A percentile compares a stretch with the other conserved stretches of the same genome.
These are phyloP conservation scores for Beauveria scarabaeidicola DNA, from an alignment of 2,329 filamentous ascomycete species.

Conservation along the genomic window DNA sequence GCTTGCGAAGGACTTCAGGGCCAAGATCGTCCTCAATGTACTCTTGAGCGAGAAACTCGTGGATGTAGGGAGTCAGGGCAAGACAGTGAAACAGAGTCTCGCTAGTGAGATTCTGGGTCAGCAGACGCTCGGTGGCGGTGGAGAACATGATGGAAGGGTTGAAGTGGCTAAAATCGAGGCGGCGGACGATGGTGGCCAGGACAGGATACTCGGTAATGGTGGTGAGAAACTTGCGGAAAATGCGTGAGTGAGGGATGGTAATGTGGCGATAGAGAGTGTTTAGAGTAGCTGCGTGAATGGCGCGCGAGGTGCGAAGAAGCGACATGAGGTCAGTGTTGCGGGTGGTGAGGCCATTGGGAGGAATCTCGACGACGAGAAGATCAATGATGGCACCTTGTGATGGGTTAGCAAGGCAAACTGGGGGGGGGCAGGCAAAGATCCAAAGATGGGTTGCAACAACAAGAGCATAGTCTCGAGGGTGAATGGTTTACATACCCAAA, in stretches of 20 bases:
- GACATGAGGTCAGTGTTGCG: slow-evolving; percentile 73
- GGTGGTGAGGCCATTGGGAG: slow-evolving; percentile 60
- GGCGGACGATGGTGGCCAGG: slow-evolving; percentile 66
- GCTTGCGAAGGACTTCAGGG: slow-evolving; percentile 57
- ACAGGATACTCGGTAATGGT: slow-evolving; percentile 59
- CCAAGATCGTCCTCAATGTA: slow-evolving; percentile 71
- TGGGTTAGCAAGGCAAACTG: background rate
- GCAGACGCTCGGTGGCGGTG: slow-evolving; percentile 63
- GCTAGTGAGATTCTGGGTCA: slow-evolving; percentile 68
- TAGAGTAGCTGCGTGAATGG: slow-evolving; percentile 63
- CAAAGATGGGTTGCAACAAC: background rate
- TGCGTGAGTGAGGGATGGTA: slow-evolving; percentile 73
- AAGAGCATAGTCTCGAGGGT: background rate
- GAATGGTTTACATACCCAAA: slow-evolving; percentile 43
- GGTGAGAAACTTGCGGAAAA: slow-evolving; percentile 72
- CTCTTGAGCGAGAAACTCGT: slow-evolving; percentile 73
- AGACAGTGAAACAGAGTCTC: slow-evolving; percentile 65
- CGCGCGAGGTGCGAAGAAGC: slow-evolving; percentile 66
- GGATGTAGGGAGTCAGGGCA: slow-evolving; percentile 61
- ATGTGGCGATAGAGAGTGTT: slow-evolving; percentile 70
- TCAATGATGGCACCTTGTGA: slow-evolving; percentile 61
- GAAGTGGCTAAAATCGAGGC: slow-evolving; percentile 79
- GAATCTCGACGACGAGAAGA: slow-evolving; percentile 64
- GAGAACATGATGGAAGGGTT: slow-evolving; percentile 70
- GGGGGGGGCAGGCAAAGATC: no score